Evolutionary conservation across 1,284 basidiomycete genomes (phyloP).

Genomic region (Xanthoconium separans): DNA sequence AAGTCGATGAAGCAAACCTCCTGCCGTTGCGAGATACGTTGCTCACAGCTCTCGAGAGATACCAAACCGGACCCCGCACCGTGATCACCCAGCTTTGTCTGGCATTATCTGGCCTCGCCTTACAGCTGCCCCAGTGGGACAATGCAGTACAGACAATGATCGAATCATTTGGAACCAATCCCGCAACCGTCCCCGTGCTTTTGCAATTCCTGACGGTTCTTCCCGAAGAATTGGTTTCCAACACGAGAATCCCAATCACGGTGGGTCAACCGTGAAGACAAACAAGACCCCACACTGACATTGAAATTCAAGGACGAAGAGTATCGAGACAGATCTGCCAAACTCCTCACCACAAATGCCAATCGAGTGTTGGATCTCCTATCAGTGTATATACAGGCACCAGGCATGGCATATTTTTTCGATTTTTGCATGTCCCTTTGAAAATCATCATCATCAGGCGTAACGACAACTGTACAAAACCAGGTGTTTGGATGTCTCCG

Average conservation of each 20-base stretch:
- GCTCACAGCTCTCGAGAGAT: slow-evolving; percentile 69
- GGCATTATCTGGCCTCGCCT: slow-evolving; percentile 85
- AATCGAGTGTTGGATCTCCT: slow-evolving; percentile 77
- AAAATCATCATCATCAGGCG: slow-evolving; percentile 50
- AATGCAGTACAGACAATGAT: slow-evolving; percentile 83
- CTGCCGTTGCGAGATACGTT: slow-evolving; percentile 88
- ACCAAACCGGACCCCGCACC: slow-evolving; percentile 76
- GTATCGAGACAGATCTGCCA: slow-evolving; percentile 63
- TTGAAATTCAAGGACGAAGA: slow-evolving; percentile 66
- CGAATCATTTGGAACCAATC: slow-evolving; percentile 82
- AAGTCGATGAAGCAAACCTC: slow-evolving; percentile 75
- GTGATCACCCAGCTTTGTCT: slow-evolving; percentile 91
- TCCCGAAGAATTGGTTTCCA: slow-evolving; percentile 87
- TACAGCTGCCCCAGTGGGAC: slow-evolving; percentile 91
- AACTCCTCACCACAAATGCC: slow-evolving; percentile 73
- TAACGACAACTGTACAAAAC: slow-evolving; percentile 79
- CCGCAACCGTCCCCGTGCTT: slow-evolving; percentile 79
- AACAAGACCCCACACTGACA: slow-evolving; percentile 4
- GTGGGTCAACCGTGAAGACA: slow-evolving; percentile 47
- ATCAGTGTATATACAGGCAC: slow-evolving; percentile 87
- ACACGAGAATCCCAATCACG: slow-evolving; percentile 86
- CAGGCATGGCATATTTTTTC: slow-evolving; percentile 53
- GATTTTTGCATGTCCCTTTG: not conserved
- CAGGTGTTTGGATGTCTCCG: slow-evolving; percentile 88
- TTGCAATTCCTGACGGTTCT: slow-evolving; percentile 91